Evolutionary conservation across 2,329 filamentous ascomycete genomes (phyloP), one percentile per base, ranked within the genome.

Genomic region (Fusarium pseudograminearum): DNA sequence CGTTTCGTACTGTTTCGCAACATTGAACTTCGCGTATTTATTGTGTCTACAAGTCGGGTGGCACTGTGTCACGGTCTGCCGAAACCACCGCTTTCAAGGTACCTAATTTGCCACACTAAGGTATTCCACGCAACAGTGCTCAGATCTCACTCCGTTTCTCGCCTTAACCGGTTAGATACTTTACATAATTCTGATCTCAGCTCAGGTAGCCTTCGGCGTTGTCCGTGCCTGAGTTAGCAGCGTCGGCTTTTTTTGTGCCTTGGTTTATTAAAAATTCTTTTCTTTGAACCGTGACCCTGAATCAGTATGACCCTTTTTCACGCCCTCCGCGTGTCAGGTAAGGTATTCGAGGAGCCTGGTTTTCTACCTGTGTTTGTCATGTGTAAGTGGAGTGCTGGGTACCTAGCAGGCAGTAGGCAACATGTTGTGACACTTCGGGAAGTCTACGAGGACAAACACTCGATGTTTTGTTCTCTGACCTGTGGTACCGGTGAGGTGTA

Each of bases 111-210:
- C 67, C 67, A 70, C 67, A 36, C 50, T 70, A 55, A 50, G 53
- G 46, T 46, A 57, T 53, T 46, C 46, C 30, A 26, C 56, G 41
- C 60, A 47, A 36, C 41, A 61, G 55, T 46, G 34, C 50, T 31
- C 36, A 30, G 52, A 44, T 54, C 53, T 54, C 63, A 20, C 51
- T 45, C 48, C 30, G 44, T 52, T 52, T 52, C 34, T 52, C 48
- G 18, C 48, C 38, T 38, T 42, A 48, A 38, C 26, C 41, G 24
- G 33, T 52, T 52, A 52, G 48, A 30, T 42, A 50, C 55, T 59
- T 70, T 70, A 68, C 62, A 70, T 70, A 70, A 70, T 70, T 70
- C 53, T 68, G 68, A 68, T 60, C 57, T 56, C 57, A 63, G 60
- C 50, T 57, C 61, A 45, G 33, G 53, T 67, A 67, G 52, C 40